These are phyloP conservation scores for Coemansia sp. DNA, from an alignment of 192 early-diverging fungal species.

Conservation along the genomic window DNA sequence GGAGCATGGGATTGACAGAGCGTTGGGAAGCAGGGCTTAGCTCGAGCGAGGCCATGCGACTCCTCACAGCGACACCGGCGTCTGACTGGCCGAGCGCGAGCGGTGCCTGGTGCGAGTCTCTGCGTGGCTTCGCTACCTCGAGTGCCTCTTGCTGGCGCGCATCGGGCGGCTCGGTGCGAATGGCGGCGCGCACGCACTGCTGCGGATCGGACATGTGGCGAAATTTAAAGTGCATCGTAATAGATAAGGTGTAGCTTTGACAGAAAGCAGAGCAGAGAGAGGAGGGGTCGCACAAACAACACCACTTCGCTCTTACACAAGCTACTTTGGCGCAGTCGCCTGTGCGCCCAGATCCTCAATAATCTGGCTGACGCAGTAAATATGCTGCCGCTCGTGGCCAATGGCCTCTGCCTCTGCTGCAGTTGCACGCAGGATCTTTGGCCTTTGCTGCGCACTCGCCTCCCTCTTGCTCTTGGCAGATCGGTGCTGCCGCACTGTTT, in stretches of 20 bases:
- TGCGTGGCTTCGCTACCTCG: not conserved
- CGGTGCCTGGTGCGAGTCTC: slow-evolving; percentile 4
- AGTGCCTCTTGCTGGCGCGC: slow-evolving; percentile 24
- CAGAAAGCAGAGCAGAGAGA: not conserved
- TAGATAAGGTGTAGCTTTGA: not conserved
- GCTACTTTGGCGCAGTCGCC: too few relatives aligned
- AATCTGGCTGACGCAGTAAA: slow-evolving; percentile 2
- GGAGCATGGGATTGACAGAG: too few relatives aligned
- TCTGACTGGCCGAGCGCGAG: too few relatives aligned
- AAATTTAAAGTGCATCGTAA: slow-evolving; percentile 13
- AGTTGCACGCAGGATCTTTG: not conserved
- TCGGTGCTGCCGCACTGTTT: not conserved
- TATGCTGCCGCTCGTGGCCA: not conserved
- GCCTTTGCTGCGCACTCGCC: not conserved
- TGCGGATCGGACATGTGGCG: slow-evolving; percentile 32
- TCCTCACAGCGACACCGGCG: not conserved
- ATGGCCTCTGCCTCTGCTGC: not conserved
- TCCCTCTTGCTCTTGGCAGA: not conserved
- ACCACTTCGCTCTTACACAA: not conserved
- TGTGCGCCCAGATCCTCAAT: not conserved
- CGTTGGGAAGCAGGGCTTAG: not conserved
- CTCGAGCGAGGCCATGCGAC: not conserved
- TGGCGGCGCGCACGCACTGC: slow-evolving; percentile 27
- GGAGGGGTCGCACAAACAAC: not conserved
- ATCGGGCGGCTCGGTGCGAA: slow-evolving; percentile 8